A percentile compares a stretch with the other conserved stretches of the same genome.
phyloP scores from a whole-genome alignment of 78 protist species.

The Dictyostelium intermedium region DNA sequence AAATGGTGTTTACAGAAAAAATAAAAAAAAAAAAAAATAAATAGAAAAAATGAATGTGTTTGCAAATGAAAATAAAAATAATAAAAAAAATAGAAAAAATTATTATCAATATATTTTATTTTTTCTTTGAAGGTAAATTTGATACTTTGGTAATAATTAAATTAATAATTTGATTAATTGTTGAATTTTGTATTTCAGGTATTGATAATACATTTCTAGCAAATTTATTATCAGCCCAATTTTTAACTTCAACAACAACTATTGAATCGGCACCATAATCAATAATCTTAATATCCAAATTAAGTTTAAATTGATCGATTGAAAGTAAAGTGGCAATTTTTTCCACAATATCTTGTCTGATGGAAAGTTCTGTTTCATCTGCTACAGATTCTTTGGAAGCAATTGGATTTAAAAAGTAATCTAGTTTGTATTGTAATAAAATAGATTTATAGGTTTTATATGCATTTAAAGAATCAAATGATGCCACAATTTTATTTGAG shows the following conservation, averaged over 20 bases:
- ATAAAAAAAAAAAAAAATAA: too few relatives aligned
- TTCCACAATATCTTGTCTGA: neutral
- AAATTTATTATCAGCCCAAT: slow-evolving; percentile 24
- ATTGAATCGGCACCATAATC: slow-evolving; percentile 50
- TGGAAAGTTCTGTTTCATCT: neutral
- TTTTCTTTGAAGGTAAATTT: neutral
- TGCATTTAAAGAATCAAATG: neutral
- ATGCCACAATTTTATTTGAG: neutral
- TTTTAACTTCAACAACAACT: slow-evolving; percentile 29
- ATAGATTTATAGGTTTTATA: neutral
- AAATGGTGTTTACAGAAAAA: too few relatives aligned
- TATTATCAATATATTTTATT: too few relatives aligned
- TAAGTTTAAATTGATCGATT: neutral
- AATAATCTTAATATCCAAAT: neutral
- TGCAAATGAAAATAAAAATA: too few relatives aligned
- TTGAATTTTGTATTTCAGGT: neutral
- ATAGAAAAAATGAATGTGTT: too few relatives aligned
- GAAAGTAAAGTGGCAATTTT: neutral
- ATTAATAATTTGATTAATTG: slow-evolving; percentile 39
- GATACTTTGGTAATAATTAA: neutral
- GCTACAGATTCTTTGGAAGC: neutral
- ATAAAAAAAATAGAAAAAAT: too few relatives aligned
- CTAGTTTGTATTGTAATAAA: neutral
- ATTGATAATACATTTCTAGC: slow-evolving; percentile 9
- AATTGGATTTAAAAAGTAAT: neutral